Evolutionary conservation across 2,329 filamentous ascomycete genomes (phyloP), one percentile per base, ranked within the genome.

Genomic region (Arthrobotrys sphaeroides): DNA sequence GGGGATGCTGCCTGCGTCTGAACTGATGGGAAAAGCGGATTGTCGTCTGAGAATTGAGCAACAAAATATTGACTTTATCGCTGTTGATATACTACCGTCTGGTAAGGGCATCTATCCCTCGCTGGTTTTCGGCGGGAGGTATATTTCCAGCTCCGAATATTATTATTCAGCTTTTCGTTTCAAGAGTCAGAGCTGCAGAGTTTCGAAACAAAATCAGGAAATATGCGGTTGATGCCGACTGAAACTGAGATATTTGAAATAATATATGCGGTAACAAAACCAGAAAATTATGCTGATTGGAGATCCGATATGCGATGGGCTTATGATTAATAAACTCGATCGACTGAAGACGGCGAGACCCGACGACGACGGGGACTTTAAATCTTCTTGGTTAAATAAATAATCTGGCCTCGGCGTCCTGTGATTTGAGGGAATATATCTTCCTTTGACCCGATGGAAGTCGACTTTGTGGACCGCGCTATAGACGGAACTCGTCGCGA

Each of bases 301-400:
- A 12, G 18, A 6, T 38, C 5, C 38, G 51, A 38, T 55, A n/a
- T 7, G n/a, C 7, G 18, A 38, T 38, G 22, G 22, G 5, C n/a
- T 22, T 28, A 55, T 55, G 28, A 55, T 31, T 55, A 55, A 36
- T 55, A 55, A 38, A n/a, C 16, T 24, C 22, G 18, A 6, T 33
- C 18, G 13, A 38, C 24, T 16, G 28, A 10, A 33, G 5, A 53
- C 47, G 51, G 31, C 38, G 31, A 38, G 51, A 55, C 51, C 51
- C 31, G 51, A 16, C 28, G 51, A 16, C 28, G 51, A 55, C 51
- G 51, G 51, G 31, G 26, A 55, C 51, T 55, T 55, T 55, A 36
- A 38, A n/a, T n/a, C n/a, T n/a, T n/a, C n/a, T n/a, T n/a, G n/a
- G n/a, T n/a, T n/a, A n/a, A n/a, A n/a, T n/a, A n/a, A n/a, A n/a